Evolutionary conservation across 352 stramenopile genomes (phyloP).

Genomic region (Pythium periplocum): DNA sequence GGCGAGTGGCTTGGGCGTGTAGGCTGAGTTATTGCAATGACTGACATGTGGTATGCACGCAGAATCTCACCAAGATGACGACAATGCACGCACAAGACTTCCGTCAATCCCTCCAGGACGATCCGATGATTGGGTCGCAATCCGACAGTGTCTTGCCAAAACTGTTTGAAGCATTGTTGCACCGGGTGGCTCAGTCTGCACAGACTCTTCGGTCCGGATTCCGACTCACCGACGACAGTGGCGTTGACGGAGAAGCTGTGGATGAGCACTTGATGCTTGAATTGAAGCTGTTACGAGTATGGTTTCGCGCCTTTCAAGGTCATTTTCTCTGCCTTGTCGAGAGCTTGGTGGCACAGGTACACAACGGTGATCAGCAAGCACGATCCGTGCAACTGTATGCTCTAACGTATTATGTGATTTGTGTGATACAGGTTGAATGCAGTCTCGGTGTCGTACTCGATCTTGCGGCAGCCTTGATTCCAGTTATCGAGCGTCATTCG

Average conservation of each 20-base stretch:
- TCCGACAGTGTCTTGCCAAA: too few relatives aligned
- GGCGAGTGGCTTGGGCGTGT: background rate
- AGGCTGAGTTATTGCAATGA: background rate
- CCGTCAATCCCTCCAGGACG: background rate
- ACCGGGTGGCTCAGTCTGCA: slow-evolving; percentile 6
- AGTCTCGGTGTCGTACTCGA: slow-evolving; percentile 14
- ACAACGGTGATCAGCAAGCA: background rate
- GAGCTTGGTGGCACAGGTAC: slow-evolving; percentile 22
- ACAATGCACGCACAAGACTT: slow-evolving; percentile 4
- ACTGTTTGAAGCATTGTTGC: slow-evolving; percentile 12
- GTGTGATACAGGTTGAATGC: slow-evolving; percentile 10
- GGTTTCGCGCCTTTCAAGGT: slow-evolving; percentile 55
- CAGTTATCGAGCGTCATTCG: slow-evolving; percentile 5
- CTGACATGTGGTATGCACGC: background rate
- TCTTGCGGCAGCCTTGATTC: slow-evolving; percentile 11
- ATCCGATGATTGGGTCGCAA: background rate
- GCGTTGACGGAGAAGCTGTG: background rate
- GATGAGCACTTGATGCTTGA: slow-evolving; percentile 1
- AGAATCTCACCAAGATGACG: slow-evolving; percentile 21
- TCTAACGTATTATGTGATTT: too few relatives aligned
- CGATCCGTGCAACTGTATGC: too few relatives aligned
- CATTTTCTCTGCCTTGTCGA: slow-evolving; percentile 38
- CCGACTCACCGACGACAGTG: too few relatives aligned
- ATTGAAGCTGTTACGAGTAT: slow-evolving; percentile 48
- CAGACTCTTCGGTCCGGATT: slow-evolving; percentile 6